A percentile compares a stretch with the other conserved stretches of the same genome.
phyloP scores from a whole-genome alignment of 176 grass and related monocot species.

The maize (Zea mays) region DNA sequence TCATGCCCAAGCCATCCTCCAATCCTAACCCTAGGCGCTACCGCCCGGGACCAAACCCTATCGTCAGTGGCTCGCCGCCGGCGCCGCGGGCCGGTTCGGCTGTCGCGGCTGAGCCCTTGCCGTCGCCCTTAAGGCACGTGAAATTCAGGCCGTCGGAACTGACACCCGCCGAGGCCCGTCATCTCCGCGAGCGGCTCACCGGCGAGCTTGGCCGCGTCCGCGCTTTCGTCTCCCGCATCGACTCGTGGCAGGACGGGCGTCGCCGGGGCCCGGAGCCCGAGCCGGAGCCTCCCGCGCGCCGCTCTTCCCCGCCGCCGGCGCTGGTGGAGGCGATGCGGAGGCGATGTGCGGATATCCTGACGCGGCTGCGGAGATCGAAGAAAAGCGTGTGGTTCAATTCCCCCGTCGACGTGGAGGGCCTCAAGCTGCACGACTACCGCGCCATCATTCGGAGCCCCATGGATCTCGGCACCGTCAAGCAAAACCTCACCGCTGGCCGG shows the following conservation, averaged over 20 bases:
- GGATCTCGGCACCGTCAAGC: conserved; percentile 93
- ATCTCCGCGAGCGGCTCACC: conserved; percentile 55
- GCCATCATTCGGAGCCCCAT: conserved; percentile 80
- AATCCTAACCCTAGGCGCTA: conserved; percentile 50
- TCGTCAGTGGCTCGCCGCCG: background rate
- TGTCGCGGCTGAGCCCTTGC: background rate
- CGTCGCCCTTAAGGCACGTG: conserved; percentile 36
- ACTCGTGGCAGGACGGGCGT: conserved; percentile 38
- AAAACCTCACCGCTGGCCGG: conserved; percentile 47
- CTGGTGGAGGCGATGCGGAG: conserved; percentile 53
- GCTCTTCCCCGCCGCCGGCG: conserved; percentile 5
- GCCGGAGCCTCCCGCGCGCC: background rate
- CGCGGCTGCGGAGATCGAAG: conserved; percentile 66
- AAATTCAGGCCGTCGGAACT: conserved; percentile 39
- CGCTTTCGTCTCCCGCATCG: conserved; percentile 55
- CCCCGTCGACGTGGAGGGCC: conserved; percentile 67
- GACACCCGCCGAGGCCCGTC: conserved; percentile 53
- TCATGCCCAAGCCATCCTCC: conserved; percentile 42
- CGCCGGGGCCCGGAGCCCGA: background rate
- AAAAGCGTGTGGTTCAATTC: conserved; percentile 74
- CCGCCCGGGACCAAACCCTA: conserved; percentile 50
- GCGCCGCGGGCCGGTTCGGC: background rate
- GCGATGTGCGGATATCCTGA: conserved; percentile 71
- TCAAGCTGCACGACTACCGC: conserved; percentile 81
- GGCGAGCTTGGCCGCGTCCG: conserved; percentile 78